Evolutionary conservation across 2,329 filamentous ascomycete species (phyloP), one percentile per base, ranked within the genome.

Genomic region (Atkinsonella hypoxylon): DNA sequence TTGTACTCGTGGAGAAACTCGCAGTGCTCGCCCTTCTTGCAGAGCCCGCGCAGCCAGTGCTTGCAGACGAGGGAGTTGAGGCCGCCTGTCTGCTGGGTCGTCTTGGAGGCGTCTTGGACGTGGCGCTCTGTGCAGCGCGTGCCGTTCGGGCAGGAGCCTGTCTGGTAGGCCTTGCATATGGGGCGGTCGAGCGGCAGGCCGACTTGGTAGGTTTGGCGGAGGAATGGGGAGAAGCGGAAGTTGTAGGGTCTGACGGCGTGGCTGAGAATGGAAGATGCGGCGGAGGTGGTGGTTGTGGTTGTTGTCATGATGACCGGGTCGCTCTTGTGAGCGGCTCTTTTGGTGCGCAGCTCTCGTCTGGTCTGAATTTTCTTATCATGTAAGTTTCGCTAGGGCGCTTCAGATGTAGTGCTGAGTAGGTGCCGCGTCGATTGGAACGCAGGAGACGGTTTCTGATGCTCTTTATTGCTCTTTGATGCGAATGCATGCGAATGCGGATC

Each of bases 1-100:
- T 98, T 97, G 75, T 96, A 98, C 70, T 97, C 93, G 76, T 98
- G 93, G 46, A 97, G 76, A 62, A 97, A 98, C 73, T 98, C 93
- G 81, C 93, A 98, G 58, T 83, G 81, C 64, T 96, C 85, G 61
- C 91, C 93, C 70, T 97, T 97, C 66, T 98, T 98, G 76, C 93
- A 98, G 18, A 98, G 81, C 0, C 90, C 91, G 57, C 94, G 87
- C 62, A 97, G 82, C 83, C 93, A 97, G 76, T 97, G 93, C 73
- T 98, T 98, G 81, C 93, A 98, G 54, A 98, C 91, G 15, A 97
- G 81, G 63, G 79, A 86, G 70, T 85, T 87, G 65, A 85, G 85
- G 34, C 81, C 82, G 40, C 74, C 68, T 18, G 61, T 55, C 4
- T 58, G 55, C 53, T 64, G 62, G 55, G 53, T 60, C 51, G 40